phyloP scores from a whole-genome alignment of 192 early-diverging fungal genomes.

The Thamnidium elegans region DNA sequence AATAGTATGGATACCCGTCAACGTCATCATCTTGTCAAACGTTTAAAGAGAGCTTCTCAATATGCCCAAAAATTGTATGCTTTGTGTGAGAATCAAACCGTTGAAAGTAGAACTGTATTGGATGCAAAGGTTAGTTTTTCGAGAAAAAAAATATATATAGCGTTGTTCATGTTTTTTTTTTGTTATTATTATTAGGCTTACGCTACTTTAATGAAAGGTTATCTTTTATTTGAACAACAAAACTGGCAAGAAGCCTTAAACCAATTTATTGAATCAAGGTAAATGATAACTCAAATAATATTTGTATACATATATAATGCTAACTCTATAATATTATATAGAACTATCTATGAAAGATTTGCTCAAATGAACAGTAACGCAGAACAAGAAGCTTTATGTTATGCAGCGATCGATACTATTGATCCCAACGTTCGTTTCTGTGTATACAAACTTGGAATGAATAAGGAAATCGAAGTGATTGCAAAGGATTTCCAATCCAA shows the following conservation, averaged over 20 bases:
- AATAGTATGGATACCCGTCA: slow-evolving; percentile 62
- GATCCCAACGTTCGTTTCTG: slow-evolving; percentile 82
- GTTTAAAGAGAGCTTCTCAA: slow-evolving; percentile 62
- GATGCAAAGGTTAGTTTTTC: slow-evolving; percentile 49
- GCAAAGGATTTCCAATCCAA: neutral
- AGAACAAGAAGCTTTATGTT: slow-evolving; percentile 62
- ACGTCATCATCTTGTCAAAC: slow-evolving; percentile 59
- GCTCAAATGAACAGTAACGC: slow-evolving; percentile 45
- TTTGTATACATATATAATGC: neutral
- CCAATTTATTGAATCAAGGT: slow-evolving; percentile 61
- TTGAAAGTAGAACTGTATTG: slow-evolving; percentile 49
- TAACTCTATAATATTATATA: slow-evolving; percentile 12
- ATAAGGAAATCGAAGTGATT: slow-evolving; percentile 37
- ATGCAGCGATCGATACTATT: slow-evolving; percentile 67
- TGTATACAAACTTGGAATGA: slow-evolving; percentile 62
- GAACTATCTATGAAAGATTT: slow-evolving; percentile 68
- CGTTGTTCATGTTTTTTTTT: too few species aligned
- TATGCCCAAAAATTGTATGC: slow-evolving; percentile 43
- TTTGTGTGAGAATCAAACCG: slow-evolving; percentile 43
- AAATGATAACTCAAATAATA: neutral
- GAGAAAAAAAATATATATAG: neutral
- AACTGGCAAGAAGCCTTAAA: slow-evolving; percentile 65
- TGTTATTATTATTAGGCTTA: slow-evolving; percentile 51
- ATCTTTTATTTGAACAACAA: slow-evolving; percentile 65
- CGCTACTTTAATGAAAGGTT: slow-evolving; percentile 61